Conservation (phyloP, 140 eudicot genomes). For the Cichorium intybus region DNA sequence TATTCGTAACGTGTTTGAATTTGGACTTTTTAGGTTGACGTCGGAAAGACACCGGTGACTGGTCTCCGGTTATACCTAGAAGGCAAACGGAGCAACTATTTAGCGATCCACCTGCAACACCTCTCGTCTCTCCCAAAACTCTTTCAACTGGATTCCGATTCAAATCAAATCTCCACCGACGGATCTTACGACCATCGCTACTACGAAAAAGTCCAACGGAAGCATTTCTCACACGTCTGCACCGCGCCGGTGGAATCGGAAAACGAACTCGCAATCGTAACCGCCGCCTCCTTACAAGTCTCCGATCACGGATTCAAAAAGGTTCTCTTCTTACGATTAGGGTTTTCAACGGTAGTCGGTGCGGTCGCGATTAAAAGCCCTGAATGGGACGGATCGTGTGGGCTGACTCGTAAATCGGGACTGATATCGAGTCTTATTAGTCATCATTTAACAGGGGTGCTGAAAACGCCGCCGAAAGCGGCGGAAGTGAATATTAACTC, state of each 20-base stretch:
- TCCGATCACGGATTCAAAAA: constrained; percentile 82
- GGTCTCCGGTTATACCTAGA: constrained; percentile 90
- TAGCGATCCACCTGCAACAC: constrained; percentile 94
- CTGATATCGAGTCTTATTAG: constrained; percentile 89
- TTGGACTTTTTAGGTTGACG: constrained; percentile 67
- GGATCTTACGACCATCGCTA: constrained; percentile 67
- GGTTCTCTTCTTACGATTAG: constrained; percentile 75
- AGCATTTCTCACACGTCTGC: constrained; percentile 94
- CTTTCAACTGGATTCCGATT: constrained; percentile 68
- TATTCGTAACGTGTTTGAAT: too few relatives aligned
- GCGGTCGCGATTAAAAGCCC: constrained; percentile 67
- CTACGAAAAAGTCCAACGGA: constrained; percentile 96
- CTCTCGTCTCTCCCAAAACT: constrained; percentile 89
- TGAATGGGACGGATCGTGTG: constrained; percentile 98
- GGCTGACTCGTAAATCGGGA: constrained; percentile 89
- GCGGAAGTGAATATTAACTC: constrained; percentile 92
- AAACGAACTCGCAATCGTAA: constrained; percentile 77
- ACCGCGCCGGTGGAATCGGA: constrained; percentile 96
- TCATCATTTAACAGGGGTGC: constrained; percentile 74
- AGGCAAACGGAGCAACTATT: constrained; percentile 83
- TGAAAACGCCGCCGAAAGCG: constrained; percentile 75
- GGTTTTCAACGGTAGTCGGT: constrained; percentile 78
- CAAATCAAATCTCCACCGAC: constrained; percentile 38
- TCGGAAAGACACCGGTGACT: constrained; percentile 92
- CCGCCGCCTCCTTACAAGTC: constrained; percentile 85